These are phyloP conservation scores for Saposhnikovia divaricata DNA, from an alignment of 129 eudicot genomes.

Conservation along the genomic window DNA sequence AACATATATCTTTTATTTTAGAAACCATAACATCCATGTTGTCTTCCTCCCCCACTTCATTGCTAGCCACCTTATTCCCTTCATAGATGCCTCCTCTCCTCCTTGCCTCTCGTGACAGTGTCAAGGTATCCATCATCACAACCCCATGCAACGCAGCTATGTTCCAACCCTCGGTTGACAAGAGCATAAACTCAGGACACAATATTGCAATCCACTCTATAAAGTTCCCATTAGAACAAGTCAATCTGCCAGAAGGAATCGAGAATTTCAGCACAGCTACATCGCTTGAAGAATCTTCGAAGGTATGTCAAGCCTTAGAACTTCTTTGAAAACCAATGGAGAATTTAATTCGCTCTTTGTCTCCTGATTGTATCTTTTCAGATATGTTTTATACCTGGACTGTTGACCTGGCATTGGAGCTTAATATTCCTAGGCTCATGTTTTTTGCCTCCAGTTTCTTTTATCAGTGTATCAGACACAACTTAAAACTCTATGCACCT, in stretches of 20 bases:
- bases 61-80: conserved; percentile 1
- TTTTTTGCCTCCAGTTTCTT: conserved; percentile 22
- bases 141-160: neutral
- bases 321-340: conserved; percentile 22
- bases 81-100: neutral
- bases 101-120: neutral
- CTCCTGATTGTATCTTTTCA: neutral
- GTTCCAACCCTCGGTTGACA: neutral
- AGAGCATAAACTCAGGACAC: conserved; percentile 6
- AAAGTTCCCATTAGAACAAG: conserved; percentile 23
- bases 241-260: conserved; percentile 26
- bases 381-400: conserved; percentile 2
- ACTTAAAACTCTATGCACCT: conserved; percentile 24
- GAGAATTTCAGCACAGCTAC: conserved; percentile 5
- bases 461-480: conserved; percentile 17
- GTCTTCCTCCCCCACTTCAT: neutral
- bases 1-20: too few relatives aligned
- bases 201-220: conserved; percentile 11
- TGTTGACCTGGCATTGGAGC: conserved; percentile 5
- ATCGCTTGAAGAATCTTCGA: neutral
- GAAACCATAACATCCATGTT: neutral
- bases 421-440: conserved; percentile 34
- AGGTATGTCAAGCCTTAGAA: conserved; percentile 10
- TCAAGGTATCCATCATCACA: neutral
- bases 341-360: conserved; percentile 8